Evolutionary conservation across 2,329 filamentous ascomycete genomes (phyloP), one percentile per base, ranked within the genome.

Genomic region (Colletotrichum chrysophilum): DNA sequence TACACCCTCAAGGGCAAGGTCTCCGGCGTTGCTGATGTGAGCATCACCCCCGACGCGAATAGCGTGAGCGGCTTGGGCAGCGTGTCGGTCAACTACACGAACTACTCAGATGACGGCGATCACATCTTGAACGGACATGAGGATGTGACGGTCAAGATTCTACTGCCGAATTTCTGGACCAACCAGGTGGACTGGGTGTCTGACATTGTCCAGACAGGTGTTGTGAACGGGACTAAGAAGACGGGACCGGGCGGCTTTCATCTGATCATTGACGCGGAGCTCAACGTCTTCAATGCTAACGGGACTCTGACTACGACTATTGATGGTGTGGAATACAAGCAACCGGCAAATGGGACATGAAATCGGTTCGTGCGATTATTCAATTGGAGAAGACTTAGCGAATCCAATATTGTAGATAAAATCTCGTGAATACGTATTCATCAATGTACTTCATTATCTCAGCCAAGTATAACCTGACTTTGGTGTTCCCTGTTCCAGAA

Each of bases 211-310:
- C 80, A 83, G 28, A 84, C 77, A 2, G 85, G 85, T 1, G 77
- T 12, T 10, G 34, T 56, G 16, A 67, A 48, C 18, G 81, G 78
- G 0, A 84, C 79, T 1, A 88, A 87, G 78, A 83, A 80, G 66
- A 87, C 86, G 0, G 79, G 84, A 4, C 78, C 81, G 0, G 81
- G 78, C 1, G 85, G 85, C 1, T 85, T 87, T 70, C 84, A 86
- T 72, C 62, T 87, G 28, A 68, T 78, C 5, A 85, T 86, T 30
- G 82, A 87, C 79, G 82, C 79, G 2, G 69, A 85, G 77, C 76
- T 77, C 10, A 87, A 87, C 56, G 81, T 85, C 0, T 86, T 87
- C 76, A 74, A 84, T 5, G 83, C 85, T 0, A 87, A 83, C 74
- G 86, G 86, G 4, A 85, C 83, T 1, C 68, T 87, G 68, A 82